These are phyloP conservation scores for Rubus idaeus DNA, from an alignment of 306 rosid genomes.

Conservation along the genomic window DNA sequence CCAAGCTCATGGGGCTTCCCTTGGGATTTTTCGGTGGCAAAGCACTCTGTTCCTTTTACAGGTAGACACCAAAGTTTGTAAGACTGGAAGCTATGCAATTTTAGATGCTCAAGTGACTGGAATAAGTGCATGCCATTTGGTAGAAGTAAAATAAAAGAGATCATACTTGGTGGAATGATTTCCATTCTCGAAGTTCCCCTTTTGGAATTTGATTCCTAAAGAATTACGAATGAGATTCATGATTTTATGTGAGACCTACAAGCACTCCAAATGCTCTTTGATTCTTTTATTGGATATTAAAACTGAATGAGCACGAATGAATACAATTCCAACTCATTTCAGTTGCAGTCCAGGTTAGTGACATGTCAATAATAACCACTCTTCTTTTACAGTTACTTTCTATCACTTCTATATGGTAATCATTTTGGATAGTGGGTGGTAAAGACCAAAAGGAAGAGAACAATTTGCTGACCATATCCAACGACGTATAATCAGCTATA, in stretches of 20 bases:
- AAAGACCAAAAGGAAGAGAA: neutral
- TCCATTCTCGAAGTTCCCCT: neutral
- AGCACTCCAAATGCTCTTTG: neutral
- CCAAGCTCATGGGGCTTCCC: neutral
- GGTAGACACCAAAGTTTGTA: neutral
- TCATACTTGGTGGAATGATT: neutral
- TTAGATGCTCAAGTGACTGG: neutral
- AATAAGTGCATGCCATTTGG: neutral
- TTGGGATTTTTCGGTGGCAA: neutral
- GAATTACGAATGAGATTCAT: neutral
- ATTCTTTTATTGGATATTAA: constrained; percentile 3
- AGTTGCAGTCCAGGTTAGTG: neutral
- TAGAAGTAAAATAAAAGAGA: neutral
- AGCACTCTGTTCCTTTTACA: neutral
- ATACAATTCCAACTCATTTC: neutral
- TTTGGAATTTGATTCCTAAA: neutral
- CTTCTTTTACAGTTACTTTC: neutral
- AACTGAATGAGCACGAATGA: neutral
- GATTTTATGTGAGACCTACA: neutral
- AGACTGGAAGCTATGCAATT: neutral
- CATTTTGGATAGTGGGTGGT: too few species aligned
- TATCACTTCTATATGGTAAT: too few species aligned
- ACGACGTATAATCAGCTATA: neutral
- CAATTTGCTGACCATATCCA: neutral
- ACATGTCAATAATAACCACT: neutral